Evolutionary conservation across 2,329 filamentous ascomycete species (phyloP), one percentile per base, ranked within the genome.

Genomic region (Calonectria pauciramosa): DNA sequence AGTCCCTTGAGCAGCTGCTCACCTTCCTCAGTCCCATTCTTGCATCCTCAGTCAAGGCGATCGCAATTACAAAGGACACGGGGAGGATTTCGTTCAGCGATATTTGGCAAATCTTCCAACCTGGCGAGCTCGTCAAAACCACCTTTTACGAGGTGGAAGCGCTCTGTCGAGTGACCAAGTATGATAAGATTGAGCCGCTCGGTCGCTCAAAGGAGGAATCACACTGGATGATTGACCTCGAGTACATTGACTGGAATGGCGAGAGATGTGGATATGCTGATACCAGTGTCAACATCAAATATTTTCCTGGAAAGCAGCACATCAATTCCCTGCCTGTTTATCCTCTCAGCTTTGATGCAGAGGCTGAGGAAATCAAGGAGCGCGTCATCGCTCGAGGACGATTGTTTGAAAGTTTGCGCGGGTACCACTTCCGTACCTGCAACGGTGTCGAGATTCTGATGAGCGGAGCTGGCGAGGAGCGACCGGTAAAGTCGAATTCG

Each of bases 241-340:
- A 86, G 67, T 84, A 82, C 60, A 44, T 86, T 3, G 83, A 86
- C 63, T 86, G 84, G 84, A 83, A 86, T 52, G 81, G 85, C 13
- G 77, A 82, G 32, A 63, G 47, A 0, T 82, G 80, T 54, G 84
- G 85, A 10, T 84, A 80, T 49, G 71, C 72, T 2, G 78, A 68
- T 0, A 80, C 78, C 1, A 70, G 65, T 8, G 51, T 81, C 16
- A 70, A n/a, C 30, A 84, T 86, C 72, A 28, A 44, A 5, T 44
- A 77, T 0, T 86, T 82, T 44, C 8, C 70, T 0, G 83, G 83
- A 1, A 73, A 76, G 26, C 77, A 77, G 5, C 76, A 76, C 7
- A 81, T 86, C n/a, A 74, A 59, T 0, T 78, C 76, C 0, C 76
- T 86, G 0, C 78, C 78, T 0, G 10, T 38, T 16, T 70, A 64